Base-by-base conservation (phyloP, 2,329 filamentous ascomycete species). In the Fusarium tanahbumbuense region DNA sequence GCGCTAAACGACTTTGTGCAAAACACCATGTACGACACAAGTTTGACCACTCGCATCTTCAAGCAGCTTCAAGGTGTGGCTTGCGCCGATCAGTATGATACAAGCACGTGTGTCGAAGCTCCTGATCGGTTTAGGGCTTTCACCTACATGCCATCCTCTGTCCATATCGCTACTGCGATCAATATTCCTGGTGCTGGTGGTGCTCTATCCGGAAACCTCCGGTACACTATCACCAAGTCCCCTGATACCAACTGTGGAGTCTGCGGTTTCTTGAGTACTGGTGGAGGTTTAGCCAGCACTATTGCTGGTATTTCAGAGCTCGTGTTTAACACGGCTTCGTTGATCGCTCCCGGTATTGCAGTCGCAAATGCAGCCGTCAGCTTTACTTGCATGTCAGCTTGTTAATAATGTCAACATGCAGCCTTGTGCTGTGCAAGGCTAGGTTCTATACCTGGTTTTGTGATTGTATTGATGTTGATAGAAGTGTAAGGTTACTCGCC, bases 21-120 rank as follows among this genome's bases (percentile, higher is more conserved):
- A 45, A 22, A 11, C 22, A 45, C 42, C 20, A 45, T 45, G 42
- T 45, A 45, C 15, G 22, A 45, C 22, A 13, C 12, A 45, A 25
- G 8, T 8, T 16, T 18, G 18, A 18, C 7, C 20, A 20, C 9
- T 8, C 42, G 42, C 22, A n/a, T 20, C 18, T 45, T 23, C 9
- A 20, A 45, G 22, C 42, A 45, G 22, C 12, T 16, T 32, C 1
- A 32, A 32, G 30, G 15, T 32, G 30, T 32, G 1, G 13, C 3
- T 5, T 32, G 30, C 30, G 1, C 0, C 0, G 15, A 16, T 32
- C 3, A 8, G 2, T 8, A 8, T 8, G 30, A 32, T 32, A 32
- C 30, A 32, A 16, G 4, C 30, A 32, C 30, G 7, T 32, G 28
- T 23, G 22, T 23, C 25, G 25, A 27, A 27, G 25, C 25, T 8